Percentiles rank a stretch among this genome's conserved stretches.
Conservation (phyloP, 1,139 yeast species). For the Suhomyces bribrorum region DNA sequence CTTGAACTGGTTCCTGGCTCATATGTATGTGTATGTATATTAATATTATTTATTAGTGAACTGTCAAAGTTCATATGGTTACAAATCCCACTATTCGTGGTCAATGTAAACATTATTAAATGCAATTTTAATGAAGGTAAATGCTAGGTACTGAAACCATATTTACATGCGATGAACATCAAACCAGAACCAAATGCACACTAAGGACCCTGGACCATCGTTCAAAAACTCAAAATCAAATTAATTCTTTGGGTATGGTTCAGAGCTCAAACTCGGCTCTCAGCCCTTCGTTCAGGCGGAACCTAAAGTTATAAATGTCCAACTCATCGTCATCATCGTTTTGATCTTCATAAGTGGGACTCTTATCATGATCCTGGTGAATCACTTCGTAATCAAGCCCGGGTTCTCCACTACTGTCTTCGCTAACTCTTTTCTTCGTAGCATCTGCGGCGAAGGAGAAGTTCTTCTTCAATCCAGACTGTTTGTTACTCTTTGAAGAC, state of each 20-base stretch:
- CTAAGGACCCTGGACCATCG: background rate
- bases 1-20: too few species aligned
- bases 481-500: conserved; percentile 3
- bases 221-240: background rate
- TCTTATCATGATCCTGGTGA: background rate
- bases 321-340: conserved; percentile 7
- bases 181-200: too few species aligned
- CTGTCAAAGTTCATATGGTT: too few species aligned
- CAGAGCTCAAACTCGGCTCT: background rate
- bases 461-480: conserved; percentile 6
- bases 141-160: too few species aligned
- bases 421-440: conserved; percentile 10
- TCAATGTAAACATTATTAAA: too few species aligned
- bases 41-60: too few species aligned
- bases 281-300: background rate
- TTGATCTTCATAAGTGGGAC: too few species aligned
- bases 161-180: too few species aligned
- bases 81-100: too few species aligned
- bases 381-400: conserved; percentile 3
- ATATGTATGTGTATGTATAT: too few species aligned
- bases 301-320: conserved; percentile 10
- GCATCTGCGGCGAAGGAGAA: conserved; percentile 6
- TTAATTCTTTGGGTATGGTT: too few species aligned
- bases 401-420: conserved; percentile 12
- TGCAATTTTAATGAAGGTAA: too few species aligned